Base-by-base conservation (phyloP, 176 grass and related monocot species). In the Metroxylon sagu region DNA sequence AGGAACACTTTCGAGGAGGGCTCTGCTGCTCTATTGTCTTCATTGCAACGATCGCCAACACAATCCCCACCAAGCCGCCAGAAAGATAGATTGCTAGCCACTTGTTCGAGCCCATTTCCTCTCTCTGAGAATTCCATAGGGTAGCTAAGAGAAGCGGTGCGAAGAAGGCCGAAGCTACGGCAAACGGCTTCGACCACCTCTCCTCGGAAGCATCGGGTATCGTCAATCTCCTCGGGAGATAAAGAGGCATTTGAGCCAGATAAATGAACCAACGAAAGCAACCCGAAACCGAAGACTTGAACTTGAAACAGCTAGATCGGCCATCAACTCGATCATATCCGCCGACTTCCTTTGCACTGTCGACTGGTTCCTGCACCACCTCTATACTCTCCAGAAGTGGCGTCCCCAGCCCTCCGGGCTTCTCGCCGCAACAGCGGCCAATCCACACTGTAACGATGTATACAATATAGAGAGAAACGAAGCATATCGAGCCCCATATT, bases 101-200 rank as follows among this genome's bases (percentile, higher is more conserved):
- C 18, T 43, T 27, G 1, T 27, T 27, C 7, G 52, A 23, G 52
- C 26, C 25, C 10, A 25, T 27, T 19, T 68, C 28, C 27, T 28
- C 65, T 25, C 52, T 68, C 52, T 56, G 52, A 5, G 65, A 68
- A 5, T 39, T 5, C 52, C 65, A 68, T 1, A 68, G 52, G 21
- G 65, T 30, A 4, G 19, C 52, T 18, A 68, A 7, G 51, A 68
- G 52, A 16, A 56, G 51, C 5, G 65, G 65, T 4, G 65, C 7
- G 18, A 68, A 23, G 10, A 5, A 31, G 18, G 7, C 65, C 1
- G 65, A 55, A 17, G 65, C 28, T 10, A 68, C 65, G 23, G 65
- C 53, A 12, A 56, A 56, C 16, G 65, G 65, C 65, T 68, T 68
- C 18, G 65, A 68, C 65, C 65, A 68, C 29, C 51, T 68, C 52